Percentiles rank a stretch among this genome's conserved stretches.
Conservation (phyloP, 1,139 yeast species). For the Geotrichum reessii region DNA sequence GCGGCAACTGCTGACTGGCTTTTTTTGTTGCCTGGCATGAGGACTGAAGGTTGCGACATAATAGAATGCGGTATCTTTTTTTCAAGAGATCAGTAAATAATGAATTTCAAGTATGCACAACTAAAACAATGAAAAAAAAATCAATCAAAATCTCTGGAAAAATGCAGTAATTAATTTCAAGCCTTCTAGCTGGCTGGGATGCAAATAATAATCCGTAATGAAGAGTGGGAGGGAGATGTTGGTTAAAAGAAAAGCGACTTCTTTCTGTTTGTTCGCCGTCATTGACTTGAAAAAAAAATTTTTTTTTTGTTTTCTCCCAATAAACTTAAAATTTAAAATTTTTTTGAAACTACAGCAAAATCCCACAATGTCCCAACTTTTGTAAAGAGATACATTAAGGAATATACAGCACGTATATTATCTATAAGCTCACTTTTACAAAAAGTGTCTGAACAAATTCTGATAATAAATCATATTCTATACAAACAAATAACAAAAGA, state of each 20-base stretch:
- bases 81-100: neutral
- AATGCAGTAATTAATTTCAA: neutral
- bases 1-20: constrained; percentile 11
- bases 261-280: neutral
- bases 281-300: neutral
- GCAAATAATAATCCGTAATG: neutral
- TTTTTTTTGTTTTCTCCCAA: neutral
- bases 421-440: neutral
- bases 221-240: neutral
- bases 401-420: no score
- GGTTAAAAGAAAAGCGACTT: neutral
- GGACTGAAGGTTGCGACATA: constrained; percentile 16
- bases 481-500: constrained; percentile 8
- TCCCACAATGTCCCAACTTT: neutral
- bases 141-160: neutral
- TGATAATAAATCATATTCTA: neutral
- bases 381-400: no score
- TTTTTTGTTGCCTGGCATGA: constrained; percentile 10
- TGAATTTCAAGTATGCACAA: neutral
- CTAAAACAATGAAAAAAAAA: no score
- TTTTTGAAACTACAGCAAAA: neutral
- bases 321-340: neutral
- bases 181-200: neutral
- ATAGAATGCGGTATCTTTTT: neutral
- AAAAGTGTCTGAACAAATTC: neutral